Percentiles rank a stretch among this genome's conserved stretches.
phyloP scores from a whole-genome alignment of 805 yeast species.

The Suhomyces kilbournensis region DNA sequence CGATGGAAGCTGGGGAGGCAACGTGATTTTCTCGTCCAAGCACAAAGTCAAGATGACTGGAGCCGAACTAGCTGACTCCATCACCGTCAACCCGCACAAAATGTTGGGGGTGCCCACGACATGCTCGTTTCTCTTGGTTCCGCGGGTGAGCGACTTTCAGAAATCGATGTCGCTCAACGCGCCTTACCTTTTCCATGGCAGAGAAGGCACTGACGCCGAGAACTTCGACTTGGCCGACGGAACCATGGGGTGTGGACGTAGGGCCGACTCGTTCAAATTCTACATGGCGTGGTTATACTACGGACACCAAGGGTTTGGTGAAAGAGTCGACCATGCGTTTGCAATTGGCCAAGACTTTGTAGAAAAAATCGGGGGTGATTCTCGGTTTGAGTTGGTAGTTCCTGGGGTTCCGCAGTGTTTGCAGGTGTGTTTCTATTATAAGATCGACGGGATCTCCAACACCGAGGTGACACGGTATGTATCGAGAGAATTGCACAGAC shows the following conservation, averaged over 20 bases:
- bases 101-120: slow-evolving; percentile 85
- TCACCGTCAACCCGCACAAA: slow-evolving; percentile 83
- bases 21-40: slow-evolving; percentile 60
- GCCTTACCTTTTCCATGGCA: slow-evolving; percentile 73
- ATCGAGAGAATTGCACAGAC: slow-evolving; percentile 54
- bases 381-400: slow-evolving; percentile 53
- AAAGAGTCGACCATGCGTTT: slow-evolving; percentile 72
- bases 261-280: slow-evolving; percentile 77
- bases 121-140: slow-evolving; percentile 69
- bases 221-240: slow-evolving; percentile 82
- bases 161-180: slow-evolving; percentile 74
- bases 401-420: slow-evolving; percentile 59
- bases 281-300: slow-evolving; percentile 81
- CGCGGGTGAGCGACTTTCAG: slow-evolving; percentile 63
- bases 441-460: slow-evolving; percentile 36
- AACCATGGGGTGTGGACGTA: slow-evolving; percentile 88
- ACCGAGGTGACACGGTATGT: slow-evolving; percentile 60
- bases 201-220: slow-evolving; percentile 31
- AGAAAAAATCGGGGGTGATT: slow-evolving; percentile 28
- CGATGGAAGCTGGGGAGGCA: slow-evolving; percentile 93
- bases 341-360: slow-evolving; percentile 63
- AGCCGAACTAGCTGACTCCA: slow-evolving; percentile 62
- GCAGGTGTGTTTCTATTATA: slow-evolving; percentile 79
- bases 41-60: slow-evolving; percentile 57
- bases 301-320: slow-evolving; percentile 63